Base-by-base conservation (phyloP, 2,329 filamentous ascomycete species). In the Metarhizium brunneum region DNA sequence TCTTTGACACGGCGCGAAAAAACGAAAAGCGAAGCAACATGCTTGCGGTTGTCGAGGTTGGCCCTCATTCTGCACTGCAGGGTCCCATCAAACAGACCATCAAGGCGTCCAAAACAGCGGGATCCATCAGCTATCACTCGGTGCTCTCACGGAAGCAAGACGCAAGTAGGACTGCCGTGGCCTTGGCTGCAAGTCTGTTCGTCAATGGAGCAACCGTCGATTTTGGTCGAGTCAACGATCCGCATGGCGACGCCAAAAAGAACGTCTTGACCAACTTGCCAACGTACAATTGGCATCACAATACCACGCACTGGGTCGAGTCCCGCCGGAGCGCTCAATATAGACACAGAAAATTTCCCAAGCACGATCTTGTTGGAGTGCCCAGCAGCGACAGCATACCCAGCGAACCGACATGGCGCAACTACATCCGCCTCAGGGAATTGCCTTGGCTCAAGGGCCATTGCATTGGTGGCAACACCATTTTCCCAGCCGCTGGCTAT, bases 401-500 rank as follows among this genome's bases (percentile, higher is more conserved):
- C 11, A 58, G 72, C 3, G 73, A 78, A 60, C 75, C 75, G 0
- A 73, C 68, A 0, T 81, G 78, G 78, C 68, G 76, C 43, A 79
- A 78, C 56, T 69, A 74, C 20, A 61, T 80, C 35, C 70, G 70
- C 7, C 59, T 75, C 0, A 74, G 78, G 47, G 76, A 80, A 52
- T 61, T 79, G 0, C 79, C 84, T 1, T 86, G 84, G 71, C 71
- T 83, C 4, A 73, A 77, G 49, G 78, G 84, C 60, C 83, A 85
- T 67, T 69, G 69, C 55, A 78, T 85, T 65, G 80, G 84, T 60
- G 79, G 76, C 11, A 66, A 81, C 35, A 76, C 73, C 2, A 75
- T 82, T 38, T 83, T 80, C 63, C 80, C 82, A 32, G 72, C 80
- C 40, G 73, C 78, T 1, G 82, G 77, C 2, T 79, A 76, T 53